Conservation (phyloP, 768 basidiomycete species). For the Lactarius pseudohatsudake region DNA sequence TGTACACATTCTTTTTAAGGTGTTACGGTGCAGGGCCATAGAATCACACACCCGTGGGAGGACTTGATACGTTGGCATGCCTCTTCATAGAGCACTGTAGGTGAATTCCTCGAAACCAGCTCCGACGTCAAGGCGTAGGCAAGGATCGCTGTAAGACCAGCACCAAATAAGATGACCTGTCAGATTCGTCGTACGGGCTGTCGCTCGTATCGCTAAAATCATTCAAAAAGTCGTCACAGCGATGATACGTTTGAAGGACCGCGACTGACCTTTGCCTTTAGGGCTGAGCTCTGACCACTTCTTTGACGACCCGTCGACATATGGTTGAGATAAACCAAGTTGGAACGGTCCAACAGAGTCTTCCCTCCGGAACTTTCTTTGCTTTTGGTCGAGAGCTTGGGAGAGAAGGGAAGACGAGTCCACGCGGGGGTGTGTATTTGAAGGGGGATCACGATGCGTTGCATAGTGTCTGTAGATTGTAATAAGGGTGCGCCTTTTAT, state of each 20-base stretch:
- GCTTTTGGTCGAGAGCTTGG: slow-evolving; percentile 63
- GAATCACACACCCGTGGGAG: slow-evolving; percentile 44
- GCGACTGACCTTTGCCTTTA: slow-evolving; percentile 64
- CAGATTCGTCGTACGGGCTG: slow-evolving; percentile 52
- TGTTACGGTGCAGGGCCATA: background rate
- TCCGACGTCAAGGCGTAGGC: slow-evolving; percentile 80
- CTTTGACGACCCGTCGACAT: slow-evolving; percentile 55
- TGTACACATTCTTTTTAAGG: slow-evolving; percentile 34
- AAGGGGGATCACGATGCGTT: slow-evolving; percentile 17
- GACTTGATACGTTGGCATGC: slow-evolving; percentile 51
- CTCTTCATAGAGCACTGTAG: slow-evolving; percentile 73
- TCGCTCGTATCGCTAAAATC: slow-evolving; percentile 49
- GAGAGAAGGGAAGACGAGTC: slow-evolving; percentile 55
- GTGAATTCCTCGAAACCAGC: slow-evolving; percentile 84
- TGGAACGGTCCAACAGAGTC: slow-evolving; percentile 79
- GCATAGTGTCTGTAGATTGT: slow-evolving; percentile 17
- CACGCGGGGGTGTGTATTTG: slow-evolving; percentile 24
- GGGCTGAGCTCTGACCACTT: slow-evolving; percentile 80
- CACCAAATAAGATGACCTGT: slow-evolving; percentile 69
- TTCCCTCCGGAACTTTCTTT: slow-evolving; percentile 41
- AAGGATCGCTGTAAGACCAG: slow-evolving; percentile 72
- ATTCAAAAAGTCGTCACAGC: background rate
- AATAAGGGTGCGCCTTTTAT: background rate
- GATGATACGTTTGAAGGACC: slow-evolving; percentile 4
- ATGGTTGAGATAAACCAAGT: slow-evolving; percentile 62